phyloP scores from a whole-genome alignment of 306 rosid species.

The Corylus heterophylla region DNA sequence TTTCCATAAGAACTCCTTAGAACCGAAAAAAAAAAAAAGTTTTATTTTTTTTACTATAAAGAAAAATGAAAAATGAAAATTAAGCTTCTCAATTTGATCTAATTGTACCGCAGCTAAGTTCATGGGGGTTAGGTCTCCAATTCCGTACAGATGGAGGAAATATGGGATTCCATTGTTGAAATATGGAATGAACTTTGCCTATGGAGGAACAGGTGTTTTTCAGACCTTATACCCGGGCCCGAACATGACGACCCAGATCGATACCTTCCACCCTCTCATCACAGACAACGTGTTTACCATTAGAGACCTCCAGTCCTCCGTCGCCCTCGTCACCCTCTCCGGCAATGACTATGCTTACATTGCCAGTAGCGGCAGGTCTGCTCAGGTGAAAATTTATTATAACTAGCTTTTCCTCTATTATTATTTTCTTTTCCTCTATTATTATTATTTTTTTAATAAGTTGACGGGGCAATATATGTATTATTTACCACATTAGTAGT shows the following conservation, averaged over 20 bases:
- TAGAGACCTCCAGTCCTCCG: slow-evolving; percentile 46
- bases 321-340: slow-evolving; percentile 67
- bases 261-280: slow-evolving; percentile 44
- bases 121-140: slow-evolving; percentile 70
- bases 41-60: neutral
- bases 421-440: no score
- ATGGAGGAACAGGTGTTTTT: slow-evolving; percentile 88
- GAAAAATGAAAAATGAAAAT: neutral
- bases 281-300: slow-evolving; percentile 30
- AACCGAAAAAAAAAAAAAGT: no score
- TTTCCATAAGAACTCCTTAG: neutral
- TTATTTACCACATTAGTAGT: no score
- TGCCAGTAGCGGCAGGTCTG: slow-evolving; percentile 46
- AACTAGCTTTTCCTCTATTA: no score
- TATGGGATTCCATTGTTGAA: slow-evolving; percentile 37
- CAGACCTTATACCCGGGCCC: slow-evolving; percentile 52
- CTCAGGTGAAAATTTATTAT: slow-evolving; percentile 33
- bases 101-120: slow-evolving; percentile 42
- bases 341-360: slow-evolving; percentile 75
- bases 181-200: slow-evolving; percentile 83
- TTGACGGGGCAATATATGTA: no score
- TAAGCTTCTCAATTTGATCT: neutral
- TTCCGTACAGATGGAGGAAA: slow-evolving; percentile 63
- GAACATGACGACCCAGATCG: slow-evolving; percentile 84
- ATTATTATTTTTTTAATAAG: no score